Evolutionary conservation across 2,329 filamentous ascomycete species (phyloP).

Genomic region (Elsinoe ampelina): DNA sequence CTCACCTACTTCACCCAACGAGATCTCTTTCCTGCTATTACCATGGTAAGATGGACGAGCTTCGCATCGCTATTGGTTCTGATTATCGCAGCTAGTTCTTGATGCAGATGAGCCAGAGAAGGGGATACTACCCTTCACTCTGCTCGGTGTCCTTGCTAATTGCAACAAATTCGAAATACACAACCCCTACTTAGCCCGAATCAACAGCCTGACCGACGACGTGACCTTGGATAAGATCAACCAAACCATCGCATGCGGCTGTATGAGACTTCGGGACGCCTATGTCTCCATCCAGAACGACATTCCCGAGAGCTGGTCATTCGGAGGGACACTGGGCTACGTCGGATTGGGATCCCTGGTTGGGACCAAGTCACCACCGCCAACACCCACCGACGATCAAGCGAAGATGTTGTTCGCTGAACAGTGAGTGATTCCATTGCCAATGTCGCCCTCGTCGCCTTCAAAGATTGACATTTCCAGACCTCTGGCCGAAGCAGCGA

Average conservation of each 20-base stretch:
- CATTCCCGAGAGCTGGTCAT: constrained; percentile 77
- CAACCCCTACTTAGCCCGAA: constrained; percentile 84
- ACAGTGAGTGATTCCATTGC: constrained; percentile 48
- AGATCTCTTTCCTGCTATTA: constrained; percentile 86
- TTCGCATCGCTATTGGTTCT: constrained; percentile 3
- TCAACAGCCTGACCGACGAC: constrained; percentile 95
- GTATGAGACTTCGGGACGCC: constrained; percentile 55
- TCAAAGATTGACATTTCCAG: constrained; percentile 36
- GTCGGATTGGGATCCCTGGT: constrained; percentile 73
- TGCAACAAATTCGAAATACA: constrained; percentile 99
- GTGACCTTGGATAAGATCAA: constrained; percentile 74
- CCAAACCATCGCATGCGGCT: constrained; percentile 63
- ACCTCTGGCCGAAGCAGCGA: constrained; percentile 67
- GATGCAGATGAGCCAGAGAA: constrained; percentile 58
- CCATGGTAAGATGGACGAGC: constrained; percentile 57
- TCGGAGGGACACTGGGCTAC: constrained; percentile 71
- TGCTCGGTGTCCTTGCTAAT: constrained; percentile 82
- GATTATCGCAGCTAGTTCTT: constrained; percentile 58
- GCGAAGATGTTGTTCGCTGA: constrained; percentile 71
- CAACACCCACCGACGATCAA: constrained; percentile 63
- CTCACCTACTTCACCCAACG: constrained; percentile 91
- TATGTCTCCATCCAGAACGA: constrained; percentile 88
- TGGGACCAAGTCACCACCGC: constrained; percentile 47
- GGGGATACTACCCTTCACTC: constrained; percentile 62
- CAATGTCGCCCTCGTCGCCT: neutral